A percentile compares a stretch with the other conserved stretches of the same genome.
These are phyloP conservation scores for Euryodendron excelsum DNA, from an alignment of 148 eudicot genomes.

Conservation along the genomic window DNA sequence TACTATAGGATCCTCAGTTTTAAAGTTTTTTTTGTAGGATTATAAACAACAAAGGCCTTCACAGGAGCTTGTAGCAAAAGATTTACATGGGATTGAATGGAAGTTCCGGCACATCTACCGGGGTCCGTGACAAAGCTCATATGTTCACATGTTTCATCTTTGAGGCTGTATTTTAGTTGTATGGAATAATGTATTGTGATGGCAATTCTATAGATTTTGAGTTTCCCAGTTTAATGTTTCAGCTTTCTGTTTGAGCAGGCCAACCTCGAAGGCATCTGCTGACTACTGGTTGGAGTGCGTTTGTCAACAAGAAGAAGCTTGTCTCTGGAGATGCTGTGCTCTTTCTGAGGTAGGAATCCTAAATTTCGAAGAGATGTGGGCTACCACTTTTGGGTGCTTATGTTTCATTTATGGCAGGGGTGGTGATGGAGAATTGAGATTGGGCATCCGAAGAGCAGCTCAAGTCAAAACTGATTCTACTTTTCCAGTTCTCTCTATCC, in stretches of 20 bases:
- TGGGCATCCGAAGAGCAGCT: constrained; percentile 79
- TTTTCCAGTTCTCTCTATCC: constrained; percentile 36
- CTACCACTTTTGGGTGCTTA: neutral
- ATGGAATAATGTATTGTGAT: neutral
- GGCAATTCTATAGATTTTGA: neutral
- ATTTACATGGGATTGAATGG: constrained; percentile 88
- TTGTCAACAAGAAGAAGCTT: constrained; percentile 91
- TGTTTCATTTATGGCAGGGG: constrained; percentile 42
- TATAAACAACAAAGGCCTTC: constrained; percentile 96
- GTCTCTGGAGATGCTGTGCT: constrained; percentile 97
- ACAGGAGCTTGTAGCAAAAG: constrained; percentile 95
- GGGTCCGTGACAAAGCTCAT: constrained; percentile 38
- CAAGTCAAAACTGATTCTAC: constrained; percentile 51
- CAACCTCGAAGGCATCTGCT: constrained; percentile 96
- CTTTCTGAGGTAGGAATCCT: constrained; percentile 48
- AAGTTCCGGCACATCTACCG: constrained; percentile 89
- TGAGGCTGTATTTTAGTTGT: neutral
- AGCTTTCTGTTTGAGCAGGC: constrained; percentile 42
- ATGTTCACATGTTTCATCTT: neutral
- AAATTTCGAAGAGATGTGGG: neutral
- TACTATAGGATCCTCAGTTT: neutral
- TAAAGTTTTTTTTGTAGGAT: constrained; percentile 46
- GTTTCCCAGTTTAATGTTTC: neutral
- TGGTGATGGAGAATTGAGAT: constrained; percentile 83
- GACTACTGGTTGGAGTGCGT: constrained; percentile 98